These are phyloP conservation scores for Solanum hybrid DNA, from an alignment of 305 asterid genomes.

Conservation along the genomic window DNA sequence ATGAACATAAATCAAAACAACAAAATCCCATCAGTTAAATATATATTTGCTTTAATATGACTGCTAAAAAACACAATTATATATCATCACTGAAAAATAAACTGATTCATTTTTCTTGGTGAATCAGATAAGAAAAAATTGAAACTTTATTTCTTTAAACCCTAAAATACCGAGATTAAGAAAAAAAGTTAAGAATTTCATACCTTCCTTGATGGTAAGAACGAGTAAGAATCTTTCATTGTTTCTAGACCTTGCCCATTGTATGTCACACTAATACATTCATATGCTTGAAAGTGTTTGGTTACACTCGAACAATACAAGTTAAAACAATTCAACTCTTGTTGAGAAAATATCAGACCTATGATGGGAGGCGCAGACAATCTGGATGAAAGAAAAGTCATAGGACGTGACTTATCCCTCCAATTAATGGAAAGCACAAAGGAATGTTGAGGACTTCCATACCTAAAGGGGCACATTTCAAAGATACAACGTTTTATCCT, in stretches of 20 bases:
- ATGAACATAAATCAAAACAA: no score
- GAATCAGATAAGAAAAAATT: not conserved
- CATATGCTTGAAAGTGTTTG: not conserved
- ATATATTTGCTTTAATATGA: not conserved
- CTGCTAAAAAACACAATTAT: no score
- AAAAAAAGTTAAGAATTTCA: no score
- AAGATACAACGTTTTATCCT: fast-evolving
- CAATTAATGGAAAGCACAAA: not conserved
- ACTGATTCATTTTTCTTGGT: not conserved
- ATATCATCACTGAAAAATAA: no score
- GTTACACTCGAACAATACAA: not conserved
- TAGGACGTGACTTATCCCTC: not conserved
- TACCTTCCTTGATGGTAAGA: not conserved
- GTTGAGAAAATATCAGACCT: not conserved
- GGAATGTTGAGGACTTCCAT: not conserved
- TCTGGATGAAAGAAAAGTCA: not conserved
- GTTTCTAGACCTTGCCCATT: not conserved
- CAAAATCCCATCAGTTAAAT: no score
- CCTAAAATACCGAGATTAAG: not conserved
- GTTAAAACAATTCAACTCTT: not conserved
- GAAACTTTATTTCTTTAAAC: no score
- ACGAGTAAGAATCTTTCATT: not conserved
- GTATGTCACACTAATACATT: not conserved
- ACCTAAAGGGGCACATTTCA: fast-evolving
- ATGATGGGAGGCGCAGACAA: fast-evolving